phyloP scores from a whole-genome alignment of 192 early-diverging fungal genomes.

The Phycomyces nitens region DNA sequence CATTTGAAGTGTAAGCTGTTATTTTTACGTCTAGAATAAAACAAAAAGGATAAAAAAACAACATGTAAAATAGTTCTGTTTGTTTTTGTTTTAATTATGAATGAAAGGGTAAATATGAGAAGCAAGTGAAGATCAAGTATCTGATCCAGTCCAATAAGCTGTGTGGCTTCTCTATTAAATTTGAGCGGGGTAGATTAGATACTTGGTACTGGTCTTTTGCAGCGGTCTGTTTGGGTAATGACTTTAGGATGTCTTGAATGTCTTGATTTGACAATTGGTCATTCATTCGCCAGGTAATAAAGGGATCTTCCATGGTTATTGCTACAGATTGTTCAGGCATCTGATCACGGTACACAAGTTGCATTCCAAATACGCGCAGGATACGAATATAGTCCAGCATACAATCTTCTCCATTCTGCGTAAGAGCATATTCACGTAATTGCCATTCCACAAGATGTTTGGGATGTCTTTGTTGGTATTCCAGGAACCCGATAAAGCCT shows the following conservation, averaged over 20 bases:
- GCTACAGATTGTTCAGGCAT: neutral
- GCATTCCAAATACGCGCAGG: slow-evolving; percentile 10
- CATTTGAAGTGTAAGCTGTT: neutral
- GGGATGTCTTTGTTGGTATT: slow-evolving; percentile 2
- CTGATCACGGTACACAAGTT: slow-evolving; percentile 11
- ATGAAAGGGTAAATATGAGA: too few relatives aligned
- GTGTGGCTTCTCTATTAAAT: too few relatives aligned
- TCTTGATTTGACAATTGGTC: neutral
- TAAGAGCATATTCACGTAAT: slow-evolving; percentile 10
- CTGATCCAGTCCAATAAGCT: too few relatives aligned
- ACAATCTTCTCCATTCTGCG: slow-evolving; percentile 18
- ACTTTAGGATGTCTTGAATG: neutral
- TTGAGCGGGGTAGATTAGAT: too few relatives aligned
- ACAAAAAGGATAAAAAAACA: neutral
- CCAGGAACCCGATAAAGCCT: slow-evolving; percentile 6
- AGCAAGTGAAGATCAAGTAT: too few relatives aligned
- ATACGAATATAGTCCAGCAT: slow-evolving; percentile 7
- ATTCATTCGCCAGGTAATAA: slow-evolving; percentile 21
- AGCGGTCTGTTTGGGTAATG: neutral
- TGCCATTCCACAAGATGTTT: slow-evolving; percentile 10
- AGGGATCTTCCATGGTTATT: neutral
- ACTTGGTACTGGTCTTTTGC: neutral
- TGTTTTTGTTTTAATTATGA: too few relatives aligned
- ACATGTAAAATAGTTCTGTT: too few relatives aligned
- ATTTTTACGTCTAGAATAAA: neutral